Base-by-base conservation (phyloP, 1,284 basidiomycete species). In the Sporisorium reilianum region DNA sequence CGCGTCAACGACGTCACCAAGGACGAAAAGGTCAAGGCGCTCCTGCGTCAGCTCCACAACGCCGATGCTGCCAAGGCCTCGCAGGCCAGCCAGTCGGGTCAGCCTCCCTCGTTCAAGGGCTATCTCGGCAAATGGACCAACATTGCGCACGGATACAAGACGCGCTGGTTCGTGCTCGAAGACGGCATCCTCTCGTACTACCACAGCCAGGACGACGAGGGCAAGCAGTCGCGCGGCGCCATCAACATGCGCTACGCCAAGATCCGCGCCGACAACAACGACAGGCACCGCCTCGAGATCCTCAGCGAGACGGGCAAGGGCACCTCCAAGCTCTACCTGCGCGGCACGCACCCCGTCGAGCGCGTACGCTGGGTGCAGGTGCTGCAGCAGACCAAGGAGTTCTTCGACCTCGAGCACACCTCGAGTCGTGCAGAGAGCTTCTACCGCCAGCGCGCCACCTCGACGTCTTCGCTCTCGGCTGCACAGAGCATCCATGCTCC, bases 161-260 rank as follows among this genome's bases (percentile, higher is more conserved):
- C 92, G 0, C 88, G 96, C 0, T 98, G 95, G 94, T 97, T 98
- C 81, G 94, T 97, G 0, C 88, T 98, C 40, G 90, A 93, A 78
- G 90, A 93, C 67, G 96, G 94, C 6, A 87, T 92, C 34, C 86
- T 96, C 12, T 80, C 77, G 16, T 64, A 96, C 83, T 96, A 94
- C 83, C 92, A 93, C 36, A 91, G 92, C 79, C 93, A 95, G 79
- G 94, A 95, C 72, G 96, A 98, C 80, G 95, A 98, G 85, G 89
- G 90, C 11, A 87, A 95, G 36, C 91, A 94, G 1, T 92, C 91
- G 52, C 89, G 96, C 32, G 95, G 95, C 1, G 92, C 94, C 0
- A 94, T 97, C 68, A 90, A 92, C 2, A 92, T 97, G 90, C 91
- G 90, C 74, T 91, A 89, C 2, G 94, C 93, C 0, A 86, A 88